Conservation (phyloP, 2,329 filamentous ascomycete species). For the Trichoderma sp. region DNA sequence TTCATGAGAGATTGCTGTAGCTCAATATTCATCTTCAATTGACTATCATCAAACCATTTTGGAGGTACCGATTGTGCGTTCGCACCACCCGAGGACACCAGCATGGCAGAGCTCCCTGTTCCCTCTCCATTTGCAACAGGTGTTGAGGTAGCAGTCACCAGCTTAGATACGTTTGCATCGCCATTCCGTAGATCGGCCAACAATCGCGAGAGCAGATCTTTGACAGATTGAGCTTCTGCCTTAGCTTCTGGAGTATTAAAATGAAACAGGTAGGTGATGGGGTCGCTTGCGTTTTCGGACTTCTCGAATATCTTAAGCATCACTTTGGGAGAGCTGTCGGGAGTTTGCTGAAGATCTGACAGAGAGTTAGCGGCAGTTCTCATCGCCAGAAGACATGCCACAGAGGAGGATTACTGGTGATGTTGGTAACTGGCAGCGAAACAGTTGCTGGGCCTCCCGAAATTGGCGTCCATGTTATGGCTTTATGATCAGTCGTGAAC, state of each 20-base stretch:
- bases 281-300: constrained; percentile 52
- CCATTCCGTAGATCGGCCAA: constrained; percentile 65
- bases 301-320: constrained; percentile 91
- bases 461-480: constrained; percentile 77
- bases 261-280: constrained; percentile 77
- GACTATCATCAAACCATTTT: constrained; percentile 76
- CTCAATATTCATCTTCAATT: constrained; percentile 72
- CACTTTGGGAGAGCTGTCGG: constrained; percentile 80
- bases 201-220: constrained; percentile 74
- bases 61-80: constrained; percentile 49
- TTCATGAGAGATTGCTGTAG: constrained; percentile 87
- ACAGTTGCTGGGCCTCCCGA: constrained; percentile 62
- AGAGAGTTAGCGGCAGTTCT: constrained; percentile 7
- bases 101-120: constrained; percentile 59
- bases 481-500: constrained; percentile 68
- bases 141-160: constrained; percentile 28
- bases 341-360: constrained; percentile 89
- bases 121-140: constrained; percentile 30
- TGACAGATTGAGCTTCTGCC: constrained; percentile 79
- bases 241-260: constrained; percentile 82
- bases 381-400: neutral
- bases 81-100: constrained; percentile 74
- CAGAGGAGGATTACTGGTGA: constrained; percentile 63
- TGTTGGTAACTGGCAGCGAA: constrained; percentile 68
- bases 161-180: constrained; percentile 50